Conservation (phyloP, 129 eudicot species). For the Chrysanthemum lavandulifolium region DNA sequence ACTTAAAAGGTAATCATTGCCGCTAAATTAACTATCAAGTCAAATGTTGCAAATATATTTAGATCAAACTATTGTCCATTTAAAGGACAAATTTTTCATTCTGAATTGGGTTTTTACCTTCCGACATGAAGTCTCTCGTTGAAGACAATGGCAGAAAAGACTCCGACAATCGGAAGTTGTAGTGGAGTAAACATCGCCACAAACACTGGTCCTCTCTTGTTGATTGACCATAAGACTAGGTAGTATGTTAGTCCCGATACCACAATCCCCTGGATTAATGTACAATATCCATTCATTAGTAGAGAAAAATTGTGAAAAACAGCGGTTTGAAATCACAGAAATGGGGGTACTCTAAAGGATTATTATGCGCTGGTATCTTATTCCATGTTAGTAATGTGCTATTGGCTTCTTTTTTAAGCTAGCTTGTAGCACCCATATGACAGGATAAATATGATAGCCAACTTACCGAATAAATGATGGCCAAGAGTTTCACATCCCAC, state of each 20-base stretch:
- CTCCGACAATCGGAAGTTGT: constrained; percentile 21
- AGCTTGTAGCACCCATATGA: neutral
- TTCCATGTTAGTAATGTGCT: neutral
- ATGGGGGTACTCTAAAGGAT: too few species aligned
- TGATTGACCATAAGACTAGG: constrained; percentile 30
- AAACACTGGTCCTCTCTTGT: constrained; percentile 28
- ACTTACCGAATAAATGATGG: constrained; percentile 30
- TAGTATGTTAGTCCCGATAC: constrained; percentile 22
- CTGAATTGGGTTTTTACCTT: constrained; percentile 9
- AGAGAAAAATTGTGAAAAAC: too few species aligned
- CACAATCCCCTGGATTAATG: constrained; percentile 17
- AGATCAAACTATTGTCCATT: too few species aligned
- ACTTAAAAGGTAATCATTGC: too few species aligned
- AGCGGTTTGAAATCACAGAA: too few species aligned
- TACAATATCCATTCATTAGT: neutral
- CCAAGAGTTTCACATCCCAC: constrained; percentile 26
- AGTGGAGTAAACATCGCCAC: constrained; percentile 29
- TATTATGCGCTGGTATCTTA: too few species aligned
- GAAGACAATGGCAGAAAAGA: constrained; percentile 30
- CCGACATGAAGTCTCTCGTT: constrained; percentile 31
- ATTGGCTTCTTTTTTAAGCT: neutral
- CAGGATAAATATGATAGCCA: too few species aligned
- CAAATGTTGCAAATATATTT: too few species aligned
- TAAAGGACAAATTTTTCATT: too few species aligned
- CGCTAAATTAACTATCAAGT: too few species aligned